These are phyloP conservation scores for Acacia pycnantha DNA, from an alignment of 331 rosid genomes.

Conservation along the genomic window DNA sequence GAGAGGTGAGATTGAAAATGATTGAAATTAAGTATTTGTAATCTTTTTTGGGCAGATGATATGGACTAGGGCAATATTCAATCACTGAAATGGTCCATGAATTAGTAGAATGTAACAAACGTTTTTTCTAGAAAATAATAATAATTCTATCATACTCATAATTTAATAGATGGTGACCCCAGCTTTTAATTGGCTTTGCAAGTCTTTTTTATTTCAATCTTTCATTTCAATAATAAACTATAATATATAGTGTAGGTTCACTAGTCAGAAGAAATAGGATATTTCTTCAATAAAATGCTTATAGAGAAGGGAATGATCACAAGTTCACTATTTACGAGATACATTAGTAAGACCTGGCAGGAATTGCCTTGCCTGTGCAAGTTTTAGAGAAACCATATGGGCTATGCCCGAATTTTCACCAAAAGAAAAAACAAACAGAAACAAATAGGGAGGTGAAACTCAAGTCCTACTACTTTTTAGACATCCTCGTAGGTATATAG, in stretches of 20 bases:
- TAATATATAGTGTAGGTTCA: background rate
- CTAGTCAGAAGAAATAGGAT: background rate
- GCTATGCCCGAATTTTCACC: too few relatives aligned
- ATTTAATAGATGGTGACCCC: background rate
- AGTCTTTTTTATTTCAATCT: background rate
- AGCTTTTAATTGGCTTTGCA: background rate
- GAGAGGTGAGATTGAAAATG: conserved; percentile 1
- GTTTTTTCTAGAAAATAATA: background rate
- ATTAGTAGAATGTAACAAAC: background rate
- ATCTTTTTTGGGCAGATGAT: background rate
- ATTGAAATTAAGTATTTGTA: too few relatives aligned
- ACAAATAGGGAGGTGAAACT: conserved; percentile 5
- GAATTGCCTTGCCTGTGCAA: too few relatives aligned
- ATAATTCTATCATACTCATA: background rate
- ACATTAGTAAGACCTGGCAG: accelerated
- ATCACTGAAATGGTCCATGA: background rate
- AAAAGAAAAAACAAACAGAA: too few relatives aligned
- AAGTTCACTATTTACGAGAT: too few relatives aligned
- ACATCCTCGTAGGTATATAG: conserved; percentile 35
- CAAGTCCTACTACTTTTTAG: conserved; percentile 37
- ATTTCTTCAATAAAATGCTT: too few relatives aligned
- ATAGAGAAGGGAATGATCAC: too few relatives aligned
- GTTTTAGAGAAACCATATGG: too few relatives aligned
- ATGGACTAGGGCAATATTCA: background rate
- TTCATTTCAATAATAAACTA: background rate